Conservation (phyloP, 768 basidiomycete genomes). For the Lentinula boryana region DNA sequence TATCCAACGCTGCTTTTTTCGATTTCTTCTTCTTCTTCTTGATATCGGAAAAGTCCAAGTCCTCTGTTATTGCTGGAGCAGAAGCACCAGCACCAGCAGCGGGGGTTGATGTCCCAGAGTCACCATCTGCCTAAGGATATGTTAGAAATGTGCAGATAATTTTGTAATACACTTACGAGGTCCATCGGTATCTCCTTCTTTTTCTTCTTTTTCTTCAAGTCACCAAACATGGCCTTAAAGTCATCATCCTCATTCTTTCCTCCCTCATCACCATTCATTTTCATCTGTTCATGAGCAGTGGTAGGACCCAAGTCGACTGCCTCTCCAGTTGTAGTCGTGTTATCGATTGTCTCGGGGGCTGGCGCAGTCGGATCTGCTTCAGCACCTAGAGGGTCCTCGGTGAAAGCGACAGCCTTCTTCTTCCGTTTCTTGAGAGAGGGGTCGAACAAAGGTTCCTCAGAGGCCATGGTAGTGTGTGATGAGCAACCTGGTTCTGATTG, state of each 20-base stretch:
- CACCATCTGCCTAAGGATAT: slow-evolving; percentile 44
- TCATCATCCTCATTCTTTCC: slow-evolving; percentile 63
- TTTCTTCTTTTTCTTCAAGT: slow-evolving; percentile 90
- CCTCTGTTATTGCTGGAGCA: slow-evolving; percentile 51
- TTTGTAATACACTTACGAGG: slow-evolving; percentile 42
- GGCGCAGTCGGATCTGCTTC: slow-evolving; percentile 81
- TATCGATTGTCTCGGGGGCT: slow-evolving; percentile 68
- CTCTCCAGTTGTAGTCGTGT: slow-evolving; percentile 63
- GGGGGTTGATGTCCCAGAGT: slow-evolving; percentile 62
- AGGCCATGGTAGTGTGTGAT: slow-evolving; percentile 37
- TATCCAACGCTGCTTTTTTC: slow-evolving; percentile 85
- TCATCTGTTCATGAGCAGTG: slow-evolving; percentile 75
- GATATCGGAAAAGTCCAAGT: slow-evolving; percentile 91
- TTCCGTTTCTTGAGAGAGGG: slow-evolving; percentile 82
- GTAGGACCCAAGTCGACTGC: slow-evolving; percentile 70
- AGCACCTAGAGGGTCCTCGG: slow-evolving; percentile 76
- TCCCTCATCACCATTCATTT: slow-evolving; percentile 34
- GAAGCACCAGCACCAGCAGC: slow-evolving; percentile 33
- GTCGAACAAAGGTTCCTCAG: slow-evolving; percentile 77
- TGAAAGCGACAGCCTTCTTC: slow-evolving; percentile 83
- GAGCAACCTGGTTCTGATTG: slow-evolving; percentile 1
- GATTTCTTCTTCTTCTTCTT: slow-evolving; percentile 93
- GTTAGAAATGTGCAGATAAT: slow-evolving; percentile 3
- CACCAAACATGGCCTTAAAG: slow-evolving; percentile 80
- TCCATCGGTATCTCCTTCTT: slow-evolving; percentile 88